A percentile compares a stretch with the other conserved stretches of the same genome.
Evolutionary conservation across 2,329 filamentous ascomycete genomes (phyloP).

Genomic region (Chaetoscypha palmicola): DNA sequence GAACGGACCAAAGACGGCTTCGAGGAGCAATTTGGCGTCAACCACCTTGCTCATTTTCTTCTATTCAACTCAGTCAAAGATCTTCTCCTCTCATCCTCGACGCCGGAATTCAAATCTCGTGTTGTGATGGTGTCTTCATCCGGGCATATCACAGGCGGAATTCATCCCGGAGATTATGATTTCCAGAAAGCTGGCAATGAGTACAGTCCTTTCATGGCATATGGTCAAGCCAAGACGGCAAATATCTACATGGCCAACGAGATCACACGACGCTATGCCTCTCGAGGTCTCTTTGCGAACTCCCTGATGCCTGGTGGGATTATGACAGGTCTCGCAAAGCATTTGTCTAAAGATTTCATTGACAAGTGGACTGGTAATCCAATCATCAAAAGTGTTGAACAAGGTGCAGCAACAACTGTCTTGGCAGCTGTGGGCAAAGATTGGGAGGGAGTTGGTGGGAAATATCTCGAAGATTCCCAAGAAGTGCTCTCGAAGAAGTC

Average conservation of each 20-base stretch:
- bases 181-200: conserved; percentile 11
- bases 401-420: conserved; percentile 36
- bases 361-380: conserved; percentile 33
- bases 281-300: conserved; percentile 34
- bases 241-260: conserved; percentile 42
- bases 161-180: conserved; percentile 31
- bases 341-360: conserved; percentile 37
- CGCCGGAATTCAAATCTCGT: conserved; percentile 36
- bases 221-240: conserved; percentile 40
- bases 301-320: conserved; percentile 38
- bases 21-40: conserved; percentile 45
- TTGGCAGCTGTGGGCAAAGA: conserved; percentile 31
- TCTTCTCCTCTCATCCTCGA: conserved; percentile 35
- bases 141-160: conserved; percentile 32
- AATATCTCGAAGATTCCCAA: conserved; percentile 35
- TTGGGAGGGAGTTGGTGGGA: conserved; percentile 38
- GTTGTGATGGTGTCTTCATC: conserved; percentile 40
- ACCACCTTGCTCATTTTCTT: conserved; percentile 48
- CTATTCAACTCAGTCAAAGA: conserved; percentile 44
- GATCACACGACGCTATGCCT: conserved; percentile 39
- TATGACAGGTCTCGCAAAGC: conserved; percentile 26
- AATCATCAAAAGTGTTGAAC: conserved; percentile 23
- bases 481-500: neutral
- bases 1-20: conserved; percentile 38
- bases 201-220: conserved; percentile 34